Evolutionary conservation across 2,329 filamentous ascomycete genomes (phyloP).

Genomic region (Nothopassalora personata): DNA sequence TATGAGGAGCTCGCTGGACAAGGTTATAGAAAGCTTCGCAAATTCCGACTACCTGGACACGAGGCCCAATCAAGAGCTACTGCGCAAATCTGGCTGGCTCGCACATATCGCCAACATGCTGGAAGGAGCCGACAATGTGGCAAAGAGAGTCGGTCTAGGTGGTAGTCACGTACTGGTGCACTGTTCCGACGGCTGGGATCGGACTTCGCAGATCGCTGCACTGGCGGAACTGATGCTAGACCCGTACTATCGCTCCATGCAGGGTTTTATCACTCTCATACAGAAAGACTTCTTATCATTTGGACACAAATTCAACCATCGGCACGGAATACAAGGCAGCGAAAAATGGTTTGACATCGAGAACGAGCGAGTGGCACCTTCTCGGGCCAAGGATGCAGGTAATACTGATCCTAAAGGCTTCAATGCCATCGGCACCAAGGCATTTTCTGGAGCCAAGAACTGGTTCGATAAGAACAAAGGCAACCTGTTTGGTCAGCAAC

Average conservation of each 20-base stretch:
- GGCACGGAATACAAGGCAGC: constrained; percentile 79
- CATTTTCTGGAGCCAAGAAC: constrained; percentile 68
- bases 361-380: constrained; percentile 64
- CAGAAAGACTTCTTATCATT: constrained; percentile 99
- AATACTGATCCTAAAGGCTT: constrained; percentile 36
- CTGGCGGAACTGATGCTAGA: constrained; percentile 86
- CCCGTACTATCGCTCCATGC: constrained; percentile 87
- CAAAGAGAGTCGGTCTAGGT: constrained; percentile 79
- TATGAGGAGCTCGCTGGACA: constrained; percentile 86
- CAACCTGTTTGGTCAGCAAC: constrained; percentile 35
- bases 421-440: constrained; percentile 58
- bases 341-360: constrained; percentile 93
- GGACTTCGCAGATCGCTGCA: constrained; percentile 89
- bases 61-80: constrained; percentile 71
- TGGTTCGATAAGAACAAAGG: constrained; percentile 71
- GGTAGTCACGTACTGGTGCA: constrained; percentile 95
- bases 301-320: constrained; percentile 92
- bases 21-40: constrained; percentile 82
- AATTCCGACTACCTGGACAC: constrained; percentile 83
- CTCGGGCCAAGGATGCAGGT: constrained; percentile 36
- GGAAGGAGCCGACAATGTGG: constrained; percentile 77
- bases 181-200: constrained; percentile 97
- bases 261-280: constrained; percentile 88
- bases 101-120: constrained; percentile 81
- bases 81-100: constrained; percentile 83